These are phyloP conservation scores for Jacaranda mimosifolia DNA, from an alignment of 257 asterid genomes.

Conservation along the genomic window DNA sequence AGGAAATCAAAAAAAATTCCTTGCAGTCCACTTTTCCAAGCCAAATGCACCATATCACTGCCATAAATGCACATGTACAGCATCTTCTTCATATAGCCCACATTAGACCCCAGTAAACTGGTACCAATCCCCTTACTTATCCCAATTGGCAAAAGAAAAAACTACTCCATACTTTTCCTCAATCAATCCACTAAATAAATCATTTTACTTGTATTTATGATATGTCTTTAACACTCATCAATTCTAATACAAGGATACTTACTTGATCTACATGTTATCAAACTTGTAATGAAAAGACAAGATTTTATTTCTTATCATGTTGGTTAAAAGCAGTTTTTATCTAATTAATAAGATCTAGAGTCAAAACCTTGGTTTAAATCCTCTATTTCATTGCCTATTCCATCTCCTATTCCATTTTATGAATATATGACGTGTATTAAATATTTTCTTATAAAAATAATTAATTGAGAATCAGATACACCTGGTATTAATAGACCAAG, in stretches of 20 bases:
- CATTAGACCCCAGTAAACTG: not conserved
- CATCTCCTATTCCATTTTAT: too few relatives aligned
- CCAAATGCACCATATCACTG: not conserved
- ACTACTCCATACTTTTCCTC: not conserved
- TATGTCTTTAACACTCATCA: slow-evolving; percentile 1
- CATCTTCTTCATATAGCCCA: not conserved
- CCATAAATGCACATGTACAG: not conserved
- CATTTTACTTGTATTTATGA: not conserved
- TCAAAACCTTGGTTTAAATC: not conserved
- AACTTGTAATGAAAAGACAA: not conserved
- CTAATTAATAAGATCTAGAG: not conserved
- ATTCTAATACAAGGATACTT: too few relatives aligned
- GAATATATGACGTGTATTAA: too few relatives aligned
- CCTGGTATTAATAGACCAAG: too few relatives aligned
- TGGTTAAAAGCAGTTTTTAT: not conserved
- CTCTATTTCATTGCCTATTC: too few relatives aligned
- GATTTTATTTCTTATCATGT: slow-evolving; percentile 5
- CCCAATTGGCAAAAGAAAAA: not conserved
- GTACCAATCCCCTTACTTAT: not conserved
- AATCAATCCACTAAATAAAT: not conserved
- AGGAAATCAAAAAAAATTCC: not conserved
- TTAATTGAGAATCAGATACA: too few relatives aligned
- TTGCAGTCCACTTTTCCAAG: not conserved
- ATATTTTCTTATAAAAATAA: too few relatives aligned
- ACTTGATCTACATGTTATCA: not conserved